Evolutionary conservation across 495 filamentous ascomycete species (phyloP).

Genomic region (Aspergillus sparsus): DNA sequence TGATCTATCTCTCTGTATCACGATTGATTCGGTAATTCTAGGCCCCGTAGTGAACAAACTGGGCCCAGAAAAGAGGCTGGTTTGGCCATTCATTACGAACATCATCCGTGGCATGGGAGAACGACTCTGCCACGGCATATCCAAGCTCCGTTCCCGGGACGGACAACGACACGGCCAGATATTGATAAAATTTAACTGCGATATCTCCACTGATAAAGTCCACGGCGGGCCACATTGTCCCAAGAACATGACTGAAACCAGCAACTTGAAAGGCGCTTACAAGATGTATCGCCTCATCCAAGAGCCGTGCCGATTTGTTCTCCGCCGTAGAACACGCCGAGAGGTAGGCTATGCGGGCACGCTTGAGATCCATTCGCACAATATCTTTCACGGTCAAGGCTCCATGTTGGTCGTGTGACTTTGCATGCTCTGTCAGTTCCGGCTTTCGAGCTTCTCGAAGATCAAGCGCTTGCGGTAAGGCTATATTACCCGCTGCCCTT

Average conservation of each 20-base stretch:
- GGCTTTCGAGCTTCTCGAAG: no score
- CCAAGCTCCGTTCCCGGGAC: not conserved
- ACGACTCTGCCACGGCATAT: not conserved
- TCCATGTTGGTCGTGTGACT: no score
- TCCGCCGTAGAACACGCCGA: conserved; percentile 22
- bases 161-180: not conserved
- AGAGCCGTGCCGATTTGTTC: conserved; percentile 10
- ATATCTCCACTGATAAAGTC: not conserved
- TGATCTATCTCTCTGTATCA: no score
- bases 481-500: no score
- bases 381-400: conserved; percentile 9
- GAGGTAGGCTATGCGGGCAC: conserved; percentile 15
- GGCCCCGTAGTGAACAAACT: not conserved
- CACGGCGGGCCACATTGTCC: conserved; percentile 4
- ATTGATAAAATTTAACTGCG: not conserved
- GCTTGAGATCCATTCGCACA: not conserved
- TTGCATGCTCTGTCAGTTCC: no score
- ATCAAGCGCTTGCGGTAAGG: no score
- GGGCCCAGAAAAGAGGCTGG: not conserved
- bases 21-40: no score
- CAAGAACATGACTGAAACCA: conserved; percentile 17
- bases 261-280: conserved; percentile 18
- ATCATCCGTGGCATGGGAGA: not conserved
- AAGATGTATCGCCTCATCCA: conserved; percentile 20
- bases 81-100: not conserved